Evolutionary conservation across 192 early-diverging fungal genomes (phyloP), one percentile per base, ranked within the genome.

Genomic region (Backusella morwellensis): DNA sequence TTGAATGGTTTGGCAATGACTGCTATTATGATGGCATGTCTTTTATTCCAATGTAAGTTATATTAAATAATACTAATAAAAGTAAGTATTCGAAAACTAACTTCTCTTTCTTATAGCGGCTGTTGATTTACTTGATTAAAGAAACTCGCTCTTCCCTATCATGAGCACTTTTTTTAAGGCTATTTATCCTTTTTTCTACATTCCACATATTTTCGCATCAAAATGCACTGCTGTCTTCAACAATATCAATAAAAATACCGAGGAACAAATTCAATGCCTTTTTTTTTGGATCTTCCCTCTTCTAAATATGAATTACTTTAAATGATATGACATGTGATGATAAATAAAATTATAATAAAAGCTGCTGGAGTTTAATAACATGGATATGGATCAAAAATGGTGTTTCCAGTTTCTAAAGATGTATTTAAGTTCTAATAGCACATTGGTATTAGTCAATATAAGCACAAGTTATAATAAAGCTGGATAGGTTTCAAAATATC

Each of bases 41-140:
- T 81, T 32, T 34, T 81, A 19, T 70, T 81, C 15, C 80, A 81
- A 81, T 77, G 80, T 81, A 77, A 70, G 80, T 77, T 59, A 6
- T 59, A n/a, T 40, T 15, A 40, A 40, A 11, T 52, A 38, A 40
- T 12, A 35, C 3, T n/a, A 36, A 4, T 26, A 15, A 40, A 40
- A 38, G 19, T 38, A 23, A 11, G 6, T 56, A 21, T 21, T 56
- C 0, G 17, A 8, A 12, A 7, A 35, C 35, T 35, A 59, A 38
- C 19, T 21, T 8, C 8, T 40, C 26, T 63, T 73, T 35, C 15
- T 59, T 56, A 21, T 67, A 78, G 77, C 77, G 38, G 54, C 59
- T 23, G 42, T 78, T 36, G 77, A 78, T 73, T 59, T 78, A 63
- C 38, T 73, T 34, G 77, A 78, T 54, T 78, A 77, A 54, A 21